Evolutionary conservation across 345 rosid genomes (phyloP).

Genomic region (Turnera subulata): DNA sequence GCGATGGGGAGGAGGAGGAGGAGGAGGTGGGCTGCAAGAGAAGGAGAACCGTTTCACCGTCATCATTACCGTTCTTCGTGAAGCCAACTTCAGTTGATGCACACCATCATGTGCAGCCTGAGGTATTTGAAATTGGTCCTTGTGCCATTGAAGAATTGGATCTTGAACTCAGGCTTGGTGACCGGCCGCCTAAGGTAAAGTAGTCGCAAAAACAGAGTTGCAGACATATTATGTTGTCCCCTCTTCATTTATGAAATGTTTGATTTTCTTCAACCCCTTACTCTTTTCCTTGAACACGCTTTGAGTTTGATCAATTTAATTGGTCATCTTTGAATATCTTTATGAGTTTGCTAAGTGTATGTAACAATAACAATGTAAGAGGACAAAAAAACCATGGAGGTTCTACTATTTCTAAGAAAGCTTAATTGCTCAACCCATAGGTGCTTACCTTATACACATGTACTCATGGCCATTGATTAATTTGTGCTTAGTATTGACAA

Average conservation of each 20-base stretch:
- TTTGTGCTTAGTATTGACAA: too few species aligned
- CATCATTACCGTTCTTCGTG: conserved; percentile 41
- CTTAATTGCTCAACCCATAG: too few species aligned
- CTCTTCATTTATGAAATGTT: conserved; percentile 13
- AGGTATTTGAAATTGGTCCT: conserved; percentile 36
- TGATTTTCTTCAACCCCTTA: conserved; percentile 4
- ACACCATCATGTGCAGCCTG: conserved; percentile 31
- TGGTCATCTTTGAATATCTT: conserved; percentile 6
- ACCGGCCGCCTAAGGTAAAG: conserved; percentile 54
- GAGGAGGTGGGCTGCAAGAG: conserved; percentile 38
- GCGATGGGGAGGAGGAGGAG: conserved; percentile 27
- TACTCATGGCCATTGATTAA: too few species aligned
- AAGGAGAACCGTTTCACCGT: conserved; percentile 35
- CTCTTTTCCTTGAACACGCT: conserved; percentile 11
- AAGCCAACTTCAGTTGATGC: conserved; percentile 38
- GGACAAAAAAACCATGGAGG: conserved; percentile 7
- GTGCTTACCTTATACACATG: too few species aligned
- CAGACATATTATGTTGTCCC: conserved; percentile 18
- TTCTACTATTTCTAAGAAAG: not conserved
- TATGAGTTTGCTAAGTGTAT: conserved; percentile 22
- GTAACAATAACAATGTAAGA: conserved; percentile 20
- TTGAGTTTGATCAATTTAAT: conserved; percentile 27
- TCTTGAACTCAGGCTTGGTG: conserved; percentile 96
- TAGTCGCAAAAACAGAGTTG: conserved; percentile 21
- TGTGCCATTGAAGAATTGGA: conserved; percentile 60